Evolutionary conservation across 176 grass and related monocot species (phyloP).

Genomic region (Oryza glaberrima): DNA sequence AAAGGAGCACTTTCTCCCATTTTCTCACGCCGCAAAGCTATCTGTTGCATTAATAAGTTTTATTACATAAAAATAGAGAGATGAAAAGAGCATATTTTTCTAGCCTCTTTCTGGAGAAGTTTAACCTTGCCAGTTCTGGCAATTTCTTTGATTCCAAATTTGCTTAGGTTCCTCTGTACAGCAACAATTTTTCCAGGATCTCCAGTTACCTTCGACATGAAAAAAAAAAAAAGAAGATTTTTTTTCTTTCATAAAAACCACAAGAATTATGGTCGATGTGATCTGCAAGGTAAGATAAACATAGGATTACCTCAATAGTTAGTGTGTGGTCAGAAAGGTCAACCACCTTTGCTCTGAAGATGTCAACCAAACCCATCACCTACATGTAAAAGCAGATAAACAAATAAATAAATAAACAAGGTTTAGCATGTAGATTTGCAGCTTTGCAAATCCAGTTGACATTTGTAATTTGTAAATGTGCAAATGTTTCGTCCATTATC

Average conservation of each 20-base stretch:
- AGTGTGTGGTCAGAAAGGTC: conserved; percentile 84
- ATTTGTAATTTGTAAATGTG: neutral
- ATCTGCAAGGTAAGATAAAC: conserved; percentile 8
- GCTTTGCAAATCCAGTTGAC: neutral
- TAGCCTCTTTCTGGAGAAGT: conserved; percentile 21
- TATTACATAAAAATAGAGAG: conserved; percentile 1
- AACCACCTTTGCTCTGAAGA: conserved; percentile 97
- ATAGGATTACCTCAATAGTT: conserved; percentile 76
- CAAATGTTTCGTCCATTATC: neutral
- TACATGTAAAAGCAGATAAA: conserved; percentile 32
- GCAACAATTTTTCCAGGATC: conserved; percentile 95
- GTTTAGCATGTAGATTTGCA: neutral
- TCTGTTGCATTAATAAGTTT: conserved; percentile 47
- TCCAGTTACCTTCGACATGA: conserved; percentile 72
- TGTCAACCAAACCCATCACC: conserved; percentile 90
- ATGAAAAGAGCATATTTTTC: conserved; percentile 55
- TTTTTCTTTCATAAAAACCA: conserved; percentile 15
- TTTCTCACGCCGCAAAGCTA: conserved; percentile 91
- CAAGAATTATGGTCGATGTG: neutral
- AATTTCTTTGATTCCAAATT: conserved; percentile 95
- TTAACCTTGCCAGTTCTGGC: conserved; percentile 86
- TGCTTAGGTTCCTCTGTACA: conserved; percentile 71
- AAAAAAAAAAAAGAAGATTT: neutral
- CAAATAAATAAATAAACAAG: neutral
- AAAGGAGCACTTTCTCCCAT: conserved; percentile 88